Evolutionary conservation across 805 yeast species (phyloP), one percentile per base, ranked within the genome.

Genomic region (Cyberlindnera suaveolens): DNA sequence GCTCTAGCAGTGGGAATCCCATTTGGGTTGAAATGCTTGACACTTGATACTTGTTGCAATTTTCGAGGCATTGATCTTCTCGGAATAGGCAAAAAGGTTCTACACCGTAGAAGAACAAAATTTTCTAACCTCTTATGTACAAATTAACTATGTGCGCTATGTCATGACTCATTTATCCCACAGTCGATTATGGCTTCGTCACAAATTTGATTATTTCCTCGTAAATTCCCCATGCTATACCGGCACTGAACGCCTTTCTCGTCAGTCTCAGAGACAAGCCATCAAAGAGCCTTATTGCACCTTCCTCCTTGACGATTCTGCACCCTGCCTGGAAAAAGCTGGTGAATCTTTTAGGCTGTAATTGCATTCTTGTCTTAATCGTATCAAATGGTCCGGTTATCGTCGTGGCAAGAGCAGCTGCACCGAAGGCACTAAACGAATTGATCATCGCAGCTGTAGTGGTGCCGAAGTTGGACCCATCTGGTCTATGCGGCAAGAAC

Each of bases 361-460:
- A 66, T 65, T 91, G 99, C 75, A 93, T 80, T 45, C 96, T 72
- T 0, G 98, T 93, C 61, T 91, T 91, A 30, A 93, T 77, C 0
- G 96, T 86, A 57, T 91, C 99, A 58, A 91, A 91, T 0, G 99
- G 99, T 1, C 95, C 95, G 0, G 99, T 91, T 15, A 86, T 68
- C 0, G 91, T 70, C 1, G 97, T 89, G 1, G 98, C 85, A 9
- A 82, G 56, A 11, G 79, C 68, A 0, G 98, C 95, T 0, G 98
- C 86, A 3, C 70, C 31, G 6, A 84, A 70, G 0, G 98, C 99
- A n/a, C 95, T 74, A 0, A 71, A 44, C 0, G 90, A 72, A 60
- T 91, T 91, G 39, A 86, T 70, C 3, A 76, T 35, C 1, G 88
- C 78, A 0, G 83, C 66, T 3, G 70, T 63, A 3, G 70, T 54